Evolutionary conservation across 768 basidiomycete species (phyloP).

Genomic region (Auriscalpium vulgare): DNA sequence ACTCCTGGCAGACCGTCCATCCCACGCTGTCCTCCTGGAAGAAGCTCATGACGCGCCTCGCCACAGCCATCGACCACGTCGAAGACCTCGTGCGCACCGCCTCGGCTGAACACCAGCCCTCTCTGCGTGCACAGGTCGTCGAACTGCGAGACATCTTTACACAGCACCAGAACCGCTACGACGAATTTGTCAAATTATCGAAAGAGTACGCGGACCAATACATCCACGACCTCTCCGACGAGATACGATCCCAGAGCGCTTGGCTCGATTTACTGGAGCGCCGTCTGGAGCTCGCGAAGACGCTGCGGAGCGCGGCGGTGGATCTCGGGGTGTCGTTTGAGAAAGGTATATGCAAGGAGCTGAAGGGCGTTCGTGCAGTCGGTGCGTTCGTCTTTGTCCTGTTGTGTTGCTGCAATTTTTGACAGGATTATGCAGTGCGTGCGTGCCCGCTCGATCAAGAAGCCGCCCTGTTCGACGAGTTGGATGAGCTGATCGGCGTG

Average conservation of each 20-base stretch:
- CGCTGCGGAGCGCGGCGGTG: too few relatives aligned
- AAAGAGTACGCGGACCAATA: neutral
- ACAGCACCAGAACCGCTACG: neutral
- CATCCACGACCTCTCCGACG: neutral
- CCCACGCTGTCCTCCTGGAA: neutral
- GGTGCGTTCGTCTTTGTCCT: too few relatives aligned
- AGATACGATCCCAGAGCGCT: neutral
- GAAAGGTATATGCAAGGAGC: too few relatives aligned
- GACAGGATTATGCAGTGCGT: too few relatives aligned
- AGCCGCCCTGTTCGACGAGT: too few relatives aligned
- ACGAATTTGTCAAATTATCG: neutral
- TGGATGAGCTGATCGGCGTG: too few relatives aligned
- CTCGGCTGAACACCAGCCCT: neutral
- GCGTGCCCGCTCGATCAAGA: too few relatives aligned
- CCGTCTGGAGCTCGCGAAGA: neutral
- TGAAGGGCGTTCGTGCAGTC: too few relatives aligned
- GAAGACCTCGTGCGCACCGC: neutral
- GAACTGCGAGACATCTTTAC: neutral
- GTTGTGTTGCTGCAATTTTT: too few relatives aligned
- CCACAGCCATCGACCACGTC: neutral
- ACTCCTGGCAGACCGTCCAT: neutral
- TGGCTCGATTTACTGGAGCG: neutral
- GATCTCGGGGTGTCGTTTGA: too few relatives aligned
- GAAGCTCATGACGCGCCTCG: neutral
- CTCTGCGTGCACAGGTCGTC: neutral